These are phyloP conservation scores for Sarocladiaceae sp. DNA, from an alignment of 2,329 filamentous ascomycete genomes.

Conservation along the genomic window DNA sequence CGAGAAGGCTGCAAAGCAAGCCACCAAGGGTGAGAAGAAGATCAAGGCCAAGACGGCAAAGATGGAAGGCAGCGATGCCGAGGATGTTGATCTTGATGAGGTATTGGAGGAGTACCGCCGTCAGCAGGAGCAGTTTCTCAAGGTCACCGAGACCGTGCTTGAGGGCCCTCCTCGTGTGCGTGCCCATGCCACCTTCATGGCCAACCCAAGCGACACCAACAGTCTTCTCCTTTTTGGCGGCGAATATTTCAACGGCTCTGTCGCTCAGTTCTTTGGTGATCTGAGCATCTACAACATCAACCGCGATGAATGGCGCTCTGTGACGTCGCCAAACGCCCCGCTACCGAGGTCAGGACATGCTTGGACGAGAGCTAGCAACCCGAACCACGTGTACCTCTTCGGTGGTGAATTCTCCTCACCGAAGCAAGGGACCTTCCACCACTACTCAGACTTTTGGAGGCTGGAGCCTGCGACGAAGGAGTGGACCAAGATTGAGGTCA, in stretches of 20 bases:
- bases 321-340: constrained; percentile 87
- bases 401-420: constrained; percentile 95
- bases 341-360: constrained; percentile 89
- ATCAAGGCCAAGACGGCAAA: constrained; percentile 64
- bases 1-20: constrained; percentile 70
- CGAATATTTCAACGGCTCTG: constrained; percentile 89
- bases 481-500: constrained; percentile 82
- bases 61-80: constrained; percentile 75
- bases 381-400: constrained; percentile 81
- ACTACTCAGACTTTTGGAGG: constrained; percentile 98
- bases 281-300: constrained; percentile 68
- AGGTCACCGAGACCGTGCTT: constrained; percentile 75
- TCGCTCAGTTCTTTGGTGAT: constrained; percentile 68
- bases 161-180: constrained; percentile 70
- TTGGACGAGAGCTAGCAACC: constrained; percentile 84
- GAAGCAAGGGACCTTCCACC: constrained; percentile 97
- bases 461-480: constrained; percentile 78
- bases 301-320: constrained; percentile 81
- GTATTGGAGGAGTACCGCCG: constrained; percentile 90
- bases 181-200: constrained; percentile 74
- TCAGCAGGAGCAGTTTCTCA: constrained; percentile 88
- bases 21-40: constrained; percentile 86
- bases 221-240: constrained; percentile 89
- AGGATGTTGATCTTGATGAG: constrained; percentile 87
- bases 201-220: constrained; percentile 78